Percentiles rank a stretch among this genome's conserved stretches.
Evolutionary conservation across 257 asterid genomes (phyloP).

Genomic region (Hygrophila difformis): DNA sequence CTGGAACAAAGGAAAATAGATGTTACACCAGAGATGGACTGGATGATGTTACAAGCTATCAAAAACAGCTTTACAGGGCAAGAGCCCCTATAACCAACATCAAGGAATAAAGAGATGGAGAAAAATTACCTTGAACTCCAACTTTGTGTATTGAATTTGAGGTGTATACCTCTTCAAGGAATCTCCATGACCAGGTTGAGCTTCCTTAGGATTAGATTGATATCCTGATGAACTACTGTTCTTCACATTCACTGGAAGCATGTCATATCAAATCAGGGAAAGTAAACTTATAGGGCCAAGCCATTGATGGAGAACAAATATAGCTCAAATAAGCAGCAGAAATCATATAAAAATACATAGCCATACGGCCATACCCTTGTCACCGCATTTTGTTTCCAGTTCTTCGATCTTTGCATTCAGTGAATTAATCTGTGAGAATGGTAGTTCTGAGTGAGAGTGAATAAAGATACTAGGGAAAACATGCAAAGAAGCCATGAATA

Average conservation of each 20-base stretch:
- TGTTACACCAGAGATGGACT: not conserved
- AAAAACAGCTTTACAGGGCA: not conserved
- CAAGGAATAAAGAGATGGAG: conserved; percentile 9
- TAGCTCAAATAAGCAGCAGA: too few relatives aligned
- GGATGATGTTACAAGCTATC: not conserved
- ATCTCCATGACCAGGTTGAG: conserved; percentile 31
- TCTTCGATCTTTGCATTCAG: conserved; percentile 53
- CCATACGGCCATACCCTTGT: conserved; percentile 56
- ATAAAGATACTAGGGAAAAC: conserved; percentile 8
- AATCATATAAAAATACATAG: too few relatives aligned
- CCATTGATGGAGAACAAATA: too few relatives aligned
- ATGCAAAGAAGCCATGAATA: conserved; percentile 8
- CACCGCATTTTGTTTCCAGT: conserved; percentile 33
- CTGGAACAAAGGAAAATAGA: too few relatives aligned
- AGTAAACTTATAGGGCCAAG: too few relatives aligned
- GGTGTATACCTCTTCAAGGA: conserved; percentile 66
- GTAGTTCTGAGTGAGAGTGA: conserved; percentile 17
- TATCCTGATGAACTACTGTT: conserved; percentile 19
- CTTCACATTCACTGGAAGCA: conserved; percentile 34
- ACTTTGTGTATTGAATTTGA: conserved; percentile 60
- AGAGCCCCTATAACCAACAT: conserved; percentile 1
- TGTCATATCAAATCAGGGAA: conserved; percentile 11
- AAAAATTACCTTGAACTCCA: conserved; percentile 67
- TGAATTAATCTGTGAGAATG: conserved; percentile 45
- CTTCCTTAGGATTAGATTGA: conserved; percentile 20